Evolutionary conservation across 768 basidiomycete genomes (phyloP).

Genomic region (Auriscalpium microsporum): DNA sequence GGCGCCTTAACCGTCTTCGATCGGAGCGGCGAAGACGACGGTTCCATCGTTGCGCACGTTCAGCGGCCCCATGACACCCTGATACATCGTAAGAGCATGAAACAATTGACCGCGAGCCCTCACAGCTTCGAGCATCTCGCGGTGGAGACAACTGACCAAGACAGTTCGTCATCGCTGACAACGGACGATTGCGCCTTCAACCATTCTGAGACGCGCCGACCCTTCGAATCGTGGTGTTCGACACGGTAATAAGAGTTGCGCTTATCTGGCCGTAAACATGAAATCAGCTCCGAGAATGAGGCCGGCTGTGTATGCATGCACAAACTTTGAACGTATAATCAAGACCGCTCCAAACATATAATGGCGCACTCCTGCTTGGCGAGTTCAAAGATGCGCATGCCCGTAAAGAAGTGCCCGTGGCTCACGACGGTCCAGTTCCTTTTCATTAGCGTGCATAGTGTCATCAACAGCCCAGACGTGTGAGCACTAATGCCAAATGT

Average conservation of each 20-base stretch:
- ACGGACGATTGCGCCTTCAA: conserved; percentile 27
- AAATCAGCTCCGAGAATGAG: neutral
- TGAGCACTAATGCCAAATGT: no score
- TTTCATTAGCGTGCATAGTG: no score
- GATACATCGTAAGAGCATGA: neutral
- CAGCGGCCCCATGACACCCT: conserved; percentile 18
- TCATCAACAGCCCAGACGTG: no score
- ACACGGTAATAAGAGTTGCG: conserved; percentile 23
- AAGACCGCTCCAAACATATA: conserved; percentile 33
- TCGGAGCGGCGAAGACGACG: conserved; percentile 19
- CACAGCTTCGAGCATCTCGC: conserved; percentile 33
- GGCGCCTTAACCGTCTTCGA: conserved; percentile 17
- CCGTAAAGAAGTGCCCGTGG: no score
- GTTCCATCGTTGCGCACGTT: conserved; percentile 19
- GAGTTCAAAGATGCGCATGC: conserved; percentile 32
- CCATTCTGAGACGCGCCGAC: conserved; percentile 29
- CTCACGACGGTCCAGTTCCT: no score
- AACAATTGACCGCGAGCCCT: neutral
- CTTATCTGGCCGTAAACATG: conserved; percentile 13
- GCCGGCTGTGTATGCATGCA: no score
- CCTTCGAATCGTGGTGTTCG: conserved; percentile 33
- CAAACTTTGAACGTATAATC: conserved; percentile 31
- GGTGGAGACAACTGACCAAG: conserved; percentile 30
- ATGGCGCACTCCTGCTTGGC: conserved; percentile 28
- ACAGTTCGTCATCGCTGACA: conserved; percentile 21